Evolutionary conservation across 164 flowering plant genomes (phyloP), one percentile per base, ranked within the genome.

Genomic region (Tinospora cordifolia): DNA sequence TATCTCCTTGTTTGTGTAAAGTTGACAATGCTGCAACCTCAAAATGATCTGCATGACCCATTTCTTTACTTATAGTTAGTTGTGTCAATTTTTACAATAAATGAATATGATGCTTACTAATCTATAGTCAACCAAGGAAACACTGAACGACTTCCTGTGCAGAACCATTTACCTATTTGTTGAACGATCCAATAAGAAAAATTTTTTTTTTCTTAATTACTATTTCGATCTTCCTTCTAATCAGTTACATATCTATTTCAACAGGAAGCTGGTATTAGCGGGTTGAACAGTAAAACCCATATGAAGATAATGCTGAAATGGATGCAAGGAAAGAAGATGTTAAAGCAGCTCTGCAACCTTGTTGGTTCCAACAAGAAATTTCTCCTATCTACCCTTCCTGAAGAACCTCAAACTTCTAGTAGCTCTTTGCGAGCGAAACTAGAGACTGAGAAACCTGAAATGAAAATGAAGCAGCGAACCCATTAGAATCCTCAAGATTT

Each of bases 251-350:
- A 17, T 49, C 62, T 9, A n/a, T 67, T 67, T 71, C 25, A 17
- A 59, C 71, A 90, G 91, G 97, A 89, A 66, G 89, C 88, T 72
- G 80, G 85, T 57, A 68, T 89, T 41, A 74, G 72, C 68, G 91
- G 94, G 71, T 75, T 91, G 79, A 83, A 69, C 81, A 88, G 94
- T 87, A 89, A 91, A 82, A 87, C 93, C 27, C 97, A 86, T 75
- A 75, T 90, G 92, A 90, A 88, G 78, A 21, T 89, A 68, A 78
- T 90, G 87, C 85, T 90, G 54, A 87, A 90, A 76, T 90, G 97
- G 97, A 90, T 90, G 93, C 79, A 83, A 68, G 93, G 97, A 57
- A 85, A 90, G 80, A 86, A 82, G 76, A 82, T 90, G 89, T 83
- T 90, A 74, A 90, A 86, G 79, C 83, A 84, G 58, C 71, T 84